These are phyloP conservation scores for Apophysomyces elegans DNA, from an alignment of 371 early-diverging fungal genomes.

Conservation along the genomic window DNA sequence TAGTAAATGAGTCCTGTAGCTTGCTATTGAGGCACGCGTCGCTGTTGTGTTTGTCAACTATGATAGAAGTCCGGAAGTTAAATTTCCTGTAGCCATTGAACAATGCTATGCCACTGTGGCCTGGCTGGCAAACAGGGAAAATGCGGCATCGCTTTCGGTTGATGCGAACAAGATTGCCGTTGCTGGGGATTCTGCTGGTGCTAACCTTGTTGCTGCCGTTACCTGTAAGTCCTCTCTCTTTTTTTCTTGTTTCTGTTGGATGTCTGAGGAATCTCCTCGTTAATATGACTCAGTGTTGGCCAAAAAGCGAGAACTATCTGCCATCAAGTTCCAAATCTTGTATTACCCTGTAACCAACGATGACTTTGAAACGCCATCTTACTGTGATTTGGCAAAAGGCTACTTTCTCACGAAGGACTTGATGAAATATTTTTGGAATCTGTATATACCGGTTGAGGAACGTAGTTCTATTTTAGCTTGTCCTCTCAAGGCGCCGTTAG, in stretches of 20 bases:
- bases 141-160: conserved; percentile 20
- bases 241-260: neutral
- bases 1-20: neutral
- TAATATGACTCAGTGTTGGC: conserved; percentile 47
- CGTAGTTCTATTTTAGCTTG: conserved; percentile 14
- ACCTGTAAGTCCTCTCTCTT: conserved; percentile 1
- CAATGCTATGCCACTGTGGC: conserved; percentile 35
- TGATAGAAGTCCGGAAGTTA: conserved; percentile 30
- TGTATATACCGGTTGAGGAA: conserved; percentile 4
- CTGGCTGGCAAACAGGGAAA: conserved; percentile 24
- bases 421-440: conserved; percentile 9
- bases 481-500: conserved; percentile 23
- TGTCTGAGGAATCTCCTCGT: conserved; percentile 37
- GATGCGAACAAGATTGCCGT: conserved; percentile 19
- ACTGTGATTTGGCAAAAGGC: conserved; percentile 9
- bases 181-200: conserved; percentile 22
- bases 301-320: conserved; percentile 12
- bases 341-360: conserved; percentile 17
- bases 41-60: conserved; percentile 34
- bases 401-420: neutral
- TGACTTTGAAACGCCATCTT: conserved; percentile 22
- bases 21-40: conserved; percentile 16
- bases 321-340: conserved; percentile 13
- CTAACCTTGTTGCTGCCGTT: conserved; percentile 18
- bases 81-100: conserved; percentile 34